Evolutionary conservation across 2,329 filamentous ascomycete species (phyloP), one percentile per base, ranked within the genome.

Genomic region (Cryphonectria radicalis): DNA sequence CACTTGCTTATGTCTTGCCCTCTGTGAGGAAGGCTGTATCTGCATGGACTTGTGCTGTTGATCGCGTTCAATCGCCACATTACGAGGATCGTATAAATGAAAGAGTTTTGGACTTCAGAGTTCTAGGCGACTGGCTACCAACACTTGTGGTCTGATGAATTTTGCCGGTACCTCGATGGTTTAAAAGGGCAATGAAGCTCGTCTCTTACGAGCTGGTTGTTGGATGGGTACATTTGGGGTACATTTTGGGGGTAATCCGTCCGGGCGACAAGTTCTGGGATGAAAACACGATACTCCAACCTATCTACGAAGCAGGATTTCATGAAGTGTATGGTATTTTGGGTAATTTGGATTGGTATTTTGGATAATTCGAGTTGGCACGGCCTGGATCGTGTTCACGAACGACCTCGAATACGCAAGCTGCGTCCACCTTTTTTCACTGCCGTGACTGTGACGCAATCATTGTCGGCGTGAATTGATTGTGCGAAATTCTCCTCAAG

Each of bases 1-100:
- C 35, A 79, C 82, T 22, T 74, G 85, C 42, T 85, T 84, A 77
- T 86, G 84, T 75, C 87, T 85, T 78, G 87, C 84, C 74, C 79
- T 85, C 67, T 83, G 82, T 73, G 85, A 86, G 74, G 83, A 87
- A 74, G 81, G 82, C 65, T 40, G 35, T 35, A 35, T 35, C 74
- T 83, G 82, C 74, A 85, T 84, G 73, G 79, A 79, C 62, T 83
- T 85, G 59, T 86, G 84, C 78, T 82, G 79, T 75, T 81, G 82
- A 65, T 43, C 53, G 11, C 25, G n/a, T 28, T 4, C 25, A 13
- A 7, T 4, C 53, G 53, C 53, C n/a, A 35, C 35, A 35, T 22
- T 13, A n/a, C 53, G 53, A 57, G 53, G 28, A 10, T 28, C 8
- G 11, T 11, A 28, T 1, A 14, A 28, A 4, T 17, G 4, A 22